These are phyloP conservation scores for Helenozyma baotianmanensis DNA, from an alignment of 805 yeast genomes.

Conservation along the genomic window DNA sequence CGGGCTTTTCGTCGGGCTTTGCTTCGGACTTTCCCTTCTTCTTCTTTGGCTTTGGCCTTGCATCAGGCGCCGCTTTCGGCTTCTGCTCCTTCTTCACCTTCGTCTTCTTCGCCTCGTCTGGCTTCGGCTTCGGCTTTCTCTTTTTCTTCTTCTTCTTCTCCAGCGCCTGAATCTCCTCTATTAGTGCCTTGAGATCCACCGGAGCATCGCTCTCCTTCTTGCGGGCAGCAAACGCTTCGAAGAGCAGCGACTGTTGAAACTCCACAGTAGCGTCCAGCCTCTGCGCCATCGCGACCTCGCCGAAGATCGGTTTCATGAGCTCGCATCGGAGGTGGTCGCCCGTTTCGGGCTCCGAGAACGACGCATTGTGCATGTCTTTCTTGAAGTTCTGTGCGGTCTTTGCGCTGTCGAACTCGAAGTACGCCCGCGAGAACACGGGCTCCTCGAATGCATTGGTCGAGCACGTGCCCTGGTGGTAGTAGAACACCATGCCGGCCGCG, in stretches of 20 bases:
- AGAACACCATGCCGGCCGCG: constrained; percentile 1
- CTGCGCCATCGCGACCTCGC: constrained; percentile 7
- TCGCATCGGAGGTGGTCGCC: constrained; percentile 21
- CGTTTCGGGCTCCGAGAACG: constrained; percentile 22
- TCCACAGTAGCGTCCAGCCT: too few relatives aligned
- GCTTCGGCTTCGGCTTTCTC: background rate
- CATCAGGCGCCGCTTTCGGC: constrained; percentile 1
- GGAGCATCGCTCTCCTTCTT: background rate
- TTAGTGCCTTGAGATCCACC: background rate
- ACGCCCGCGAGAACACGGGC: constrained; percentile 17
- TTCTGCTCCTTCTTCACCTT: constrained; percentile 4
- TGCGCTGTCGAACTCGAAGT: constrained; percentile 11
- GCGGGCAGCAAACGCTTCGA: constrained; percentile 4
- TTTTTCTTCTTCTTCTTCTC: constrained; percentile 16
- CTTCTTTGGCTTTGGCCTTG: background rate
- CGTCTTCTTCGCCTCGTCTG: too few relatives aligned
- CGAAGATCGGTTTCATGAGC: constrained; percentile 11
- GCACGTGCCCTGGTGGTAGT: constrained; percentile 16
- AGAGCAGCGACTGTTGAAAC: background rate
- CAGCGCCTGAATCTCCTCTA: constrained; percentile 16
- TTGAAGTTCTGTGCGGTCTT: constrained; percentile 7
- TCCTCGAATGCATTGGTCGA: constrained; percentile 16
- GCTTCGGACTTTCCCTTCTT: constrained; percentile 1
- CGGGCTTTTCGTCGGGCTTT: background rate
- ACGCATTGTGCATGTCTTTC: constrained; percentile 11